These are phyloP conservation scores for Elsinoe perseae DNA, from an alignment of 2,329 filamentous ascomycete genomes.

Conservation along the genomic window DNA sequence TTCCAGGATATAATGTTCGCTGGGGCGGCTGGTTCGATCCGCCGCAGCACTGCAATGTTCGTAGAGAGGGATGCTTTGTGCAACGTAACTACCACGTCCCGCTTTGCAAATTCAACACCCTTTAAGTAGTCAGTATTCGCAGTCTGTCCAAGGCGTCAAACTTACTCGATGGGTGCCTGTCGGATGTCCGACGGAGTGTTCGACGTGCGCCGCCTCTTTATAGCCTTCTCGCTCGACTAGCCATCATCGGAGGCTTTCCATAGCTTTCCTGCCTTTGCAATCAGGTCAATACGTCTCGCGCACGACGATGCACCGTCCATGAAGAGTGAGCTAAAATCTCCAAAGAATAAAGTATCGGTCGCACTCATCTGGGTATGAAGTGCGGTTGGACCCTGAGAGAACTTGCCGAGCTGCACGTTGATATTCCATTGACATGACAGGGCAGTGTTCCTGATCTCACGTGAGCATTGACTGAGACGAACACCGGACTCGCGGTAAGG, in stretches of 20 bases:
- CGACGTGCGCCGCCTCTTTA: not conserved
- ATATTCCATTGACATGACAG: constrained; percentile 15
- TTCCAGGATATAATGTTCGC: constrained; percentile 17
- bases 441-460: not conserved
- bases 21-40: constrained; percentile 14
- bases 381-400: constrained; percentile 10
- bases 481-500: not conserved
- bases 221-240: not conserved
- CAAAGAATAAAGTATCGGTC: constrained; percentile 14
- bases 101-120: too few species aligned
- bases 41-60: constrained; percentile 5
- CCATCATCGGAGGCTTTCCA: not conserved
- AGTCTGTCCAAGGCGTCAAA: too few species aligned
- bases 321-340: constrained; percentile 15
- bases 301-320: constrained; percentile 13
- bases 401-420: constrained; percentile 10
- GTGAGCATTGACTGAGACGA: not conserved
- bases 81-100: not conserved
- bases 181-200: too few species aligned
- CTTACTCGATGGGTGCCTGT: too few species aligned
- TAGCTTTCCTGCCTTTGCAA: constrained; percentile 7
- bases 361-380: constrained; percentile 8
- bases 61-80: not conserved
- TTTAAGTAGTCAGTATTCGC: too few species aligned
- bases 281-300: constrained; percentile 13